Percentiles rank a stretch among this genome's conserved stretches.
phyloP scores from a whole-genome alignment of 306 rosid genomes.

The Cucurbita ficifolia region DNA sequence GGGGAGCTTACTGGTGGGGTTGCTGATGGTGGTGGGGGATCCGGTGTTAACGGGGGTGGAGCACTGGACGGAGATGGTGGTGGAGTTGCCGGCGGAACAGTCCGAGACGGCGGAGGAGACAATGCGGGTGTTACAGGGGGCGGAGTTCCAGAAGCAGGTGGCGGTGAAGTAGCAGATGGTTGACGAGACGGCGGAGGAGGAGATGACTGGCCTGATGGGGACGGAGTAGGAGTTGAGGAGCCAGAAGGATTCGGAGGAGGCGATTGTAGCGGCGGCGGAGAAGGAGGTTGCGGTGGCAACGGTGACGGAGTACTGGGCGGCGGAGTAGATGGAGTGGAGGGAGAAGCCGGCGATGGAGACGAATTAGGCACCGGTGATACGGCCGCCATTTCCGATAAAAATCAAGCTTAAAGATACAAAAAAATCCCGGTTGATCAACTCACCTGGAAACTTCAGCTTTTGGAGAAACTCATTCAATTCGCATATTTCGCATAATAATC shows the following conservation, averaged over 20 bases:
- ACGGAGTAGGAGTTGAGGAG: conserved; percentile 12
- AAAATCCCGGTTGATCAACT: not conserved
- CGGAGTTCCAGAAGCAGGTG: conserved; percentile 4
- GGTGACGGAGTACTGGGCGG: conserved; percentile 1
- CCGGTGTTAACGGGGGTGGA: conserved; percentile 23
- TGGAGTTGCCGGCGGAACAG: conserved; percentile 13
- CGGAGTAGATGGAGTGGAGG: conserved; percentile 12
- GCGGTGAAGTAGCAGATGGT: conserved; percentile 11
- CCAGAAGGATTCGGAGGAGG: conserved; percentile 19
- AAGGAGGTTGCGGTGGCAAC: not conserved
- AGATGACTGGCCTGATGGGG: conserved; percentile 21
- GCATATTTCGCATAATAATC: not conserved
- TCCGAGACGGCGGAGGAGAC: not conserved
- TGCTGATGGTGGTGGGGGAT: conserved; percentile 25
- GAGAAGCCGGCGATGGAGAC: conserved; percentile 24
- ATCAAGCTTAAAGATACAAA: conserved; percentile 1
- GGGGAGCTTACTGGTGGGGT: not conserved
- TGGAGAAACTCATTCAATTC: not conserved
- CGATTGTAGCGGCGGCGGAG: conserved; percentile 7
- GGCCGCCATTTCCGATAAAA: conserved; percentile 34
- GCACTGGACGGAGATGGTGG: conserved; percentile 11
- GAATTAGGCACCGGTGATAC: conserved; percentile 49
- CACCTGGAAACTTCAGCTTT: conserved; percentile 9
- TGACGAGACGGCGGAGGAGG: conserved; percentile 15
- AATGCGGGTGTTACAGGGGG: conserved; percentile 9